Evolutionary conservation across 305 asterid genomes (phyloP).

Genomic region (Vinca major): DNA sequence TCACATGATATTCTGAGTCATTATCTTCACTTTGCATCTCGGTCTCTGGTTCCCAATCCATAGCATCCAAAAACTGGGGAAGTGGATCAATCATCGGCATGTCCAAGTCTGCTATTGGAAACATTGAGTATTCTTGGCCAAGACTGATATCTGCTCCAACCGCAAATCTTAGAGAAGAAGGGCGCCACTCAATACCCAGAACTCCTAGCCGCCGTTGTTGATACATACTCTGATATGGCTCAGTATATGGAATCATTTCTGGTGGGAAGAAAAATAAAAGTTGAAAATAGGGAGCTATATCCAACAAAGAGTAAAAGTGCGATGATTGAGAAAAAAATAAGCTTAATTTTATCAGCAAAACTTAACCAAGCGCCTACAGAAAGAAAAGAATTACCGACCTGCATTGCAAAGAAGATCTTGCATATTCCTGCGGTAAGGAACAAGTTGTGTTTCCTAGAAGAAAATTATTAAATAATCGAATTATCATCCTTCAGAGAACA

Average conservation of each 20-base stretch:
- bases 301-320: background rate
- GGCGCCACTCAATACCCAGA: slow-evolving; percentile 95
- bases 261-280: slow-evolving; percentile 15
- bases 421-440: slow-evolving; percentile 89
- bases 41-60: slow-evolving; percentile 94
- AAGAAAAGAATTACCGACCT: slow-evolving; percentile 36
- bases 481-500: background rate
- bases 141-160: slow-evolving; percentile 76
- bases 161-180: slow-evolving; percentile 68
- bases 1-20: slow-evolving; percentile 83
- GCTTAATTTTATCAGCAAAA: background rate
- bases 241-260: slow-evolving; percentile 94
- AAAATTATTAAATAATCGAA: slow-evolving; percentile 5
- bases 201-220: slow-evolving; percentile 87
- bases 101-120: slow-evolving; percentile 78
- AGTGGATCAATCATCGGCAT: slow-evolving; percentile 58
- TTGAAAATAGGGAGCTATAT: slow-evolving; percentile 1
- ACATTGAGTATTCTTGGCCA: slow-evolving; percentile 72
- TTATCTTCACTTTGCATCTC: slow-evolving; percentile 82
- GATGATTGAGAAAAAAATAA: background rate
- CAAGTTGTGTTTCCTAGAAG: slow-evolving; percentile 84
- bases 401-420: slow-evolving; percentile 98
- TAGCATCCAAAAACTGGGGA: slow-evolving; percentile 79
- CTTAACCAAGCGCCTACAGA: slow-evolving; percentile 1
- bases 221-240: slow-evolving; percentile 88